Percentiles rank a stretch among this genome's conserved stretches.
phyloP scores from a whole-genome alignment of 192 early-diverging fungal genomes.

The Oehlia diaphana region DNA sequence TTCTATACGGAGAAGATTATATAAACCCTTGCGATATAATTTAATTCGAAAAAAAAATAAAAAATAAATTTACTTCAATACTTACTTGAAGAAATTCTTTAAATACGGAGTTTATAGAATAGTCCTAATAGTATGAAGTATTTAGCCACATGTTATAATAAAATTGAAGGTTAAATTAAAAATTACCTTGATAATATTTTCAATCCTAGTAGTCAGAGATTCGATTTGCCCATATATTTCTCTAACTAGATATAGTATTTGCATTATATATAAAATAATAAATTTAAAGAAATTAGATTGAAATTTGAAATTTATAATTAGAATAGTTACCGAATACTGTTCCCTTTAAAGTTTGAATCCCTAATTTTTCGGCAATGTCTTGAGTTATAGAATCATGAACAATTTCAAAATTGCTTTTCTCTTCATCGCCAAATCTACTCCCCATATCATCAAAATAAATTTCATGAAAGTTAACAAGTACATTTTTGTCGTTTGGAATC shows the following conservation, averaged over 20 bases:
- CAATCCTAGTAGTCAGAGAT: background rate
- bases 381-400: background rate
- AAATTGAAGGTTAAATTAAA: background rate
- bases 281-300: too few relatives aligned
- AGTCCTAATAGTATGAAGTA: background rate
- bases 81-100: background rate
- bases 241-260: background rate
- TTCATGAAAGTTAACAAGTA: background rate
- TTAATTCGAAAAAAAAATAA: too few relatives aligned
- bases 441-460: background rate
- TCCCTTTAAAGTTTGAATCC: background rate
- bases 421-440: background rate
- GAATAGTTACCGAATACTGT: background rate
- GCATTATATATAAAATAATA: too few relatives aligned
- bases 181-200: background rate
- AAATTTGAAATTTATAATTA: too few relatives aligned
- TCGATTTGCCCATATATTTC: background rate
- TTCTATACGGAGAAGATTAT: conserved; percentile 31
- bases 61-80: background rate
- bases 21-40: background rate
- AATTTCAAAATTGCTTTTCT: background rate
- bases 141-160: background rate
- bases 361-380: background rate
- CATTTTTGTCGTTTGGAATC: background rate
- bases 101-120: background rate